Conservation (phyloP, 352 stramenopile genomes). For the Globisporangium nunn region DNA sequence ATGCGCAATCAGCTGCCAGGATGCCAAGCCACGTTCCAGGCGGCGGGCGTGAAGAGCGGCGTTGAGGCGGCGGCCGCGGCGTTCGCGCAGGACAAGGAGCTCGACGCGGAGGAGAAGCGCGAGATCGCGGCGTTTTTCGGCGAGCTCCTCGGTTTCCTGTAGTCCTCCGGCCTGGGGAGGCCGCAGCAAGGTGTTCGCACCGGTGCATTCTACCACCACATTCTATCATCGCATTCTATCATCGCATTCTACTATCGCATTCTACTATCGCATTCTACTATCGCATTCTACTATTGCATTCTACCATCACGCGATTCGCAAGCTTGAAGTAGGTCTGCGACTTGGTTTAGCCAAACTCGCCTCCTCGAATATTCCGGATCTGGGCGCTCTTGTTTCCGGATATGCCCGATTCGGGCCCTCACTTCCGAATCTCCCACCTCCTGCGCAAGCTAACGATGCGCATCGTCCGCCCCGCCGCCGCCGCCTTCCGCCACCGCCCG, state of each 20-base stretch:
- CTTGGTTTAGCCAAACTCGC: neutral
- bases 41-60: slow-evolving; percentile 28
- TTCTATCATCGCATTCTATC: too few species aligned
- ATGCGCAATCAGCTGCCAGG: slow-evolving; percentile 55
- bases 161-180: too few species aligned
- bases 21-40: slow-evolving; percentile 35
- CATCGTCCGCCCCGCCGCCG: neutral
- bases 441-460: neutral
- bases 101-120: slow-evolving; percentile 48
- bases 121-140: slow-evolving; percentile 39
- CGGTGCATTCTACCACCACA: too few species aligned
- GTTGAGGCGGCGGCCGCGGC: slow-evolving; percentile 24
- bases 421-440: neutral
- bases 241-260: too few species aligned
- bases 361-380: neutral
- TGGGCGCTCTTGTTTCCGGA: neutral
- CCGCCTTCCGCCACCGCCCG: neutral
- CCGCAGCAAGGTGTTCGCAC: too few species aligned
- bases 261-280: too few species aligned
- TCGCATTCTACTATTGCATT: too few species aligned
- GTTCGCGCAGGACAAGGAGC: slow-evolving; percentile 20
- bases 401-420: neutral
- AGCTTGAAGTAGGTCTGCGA: neutral
- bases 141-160: slow-evolving; percentile 21
- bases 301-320: neutral